Evolutionary conservation across 1,284 basidiomycete species (phyloP).

Genomic region (Trametes polyzona): DNA sequence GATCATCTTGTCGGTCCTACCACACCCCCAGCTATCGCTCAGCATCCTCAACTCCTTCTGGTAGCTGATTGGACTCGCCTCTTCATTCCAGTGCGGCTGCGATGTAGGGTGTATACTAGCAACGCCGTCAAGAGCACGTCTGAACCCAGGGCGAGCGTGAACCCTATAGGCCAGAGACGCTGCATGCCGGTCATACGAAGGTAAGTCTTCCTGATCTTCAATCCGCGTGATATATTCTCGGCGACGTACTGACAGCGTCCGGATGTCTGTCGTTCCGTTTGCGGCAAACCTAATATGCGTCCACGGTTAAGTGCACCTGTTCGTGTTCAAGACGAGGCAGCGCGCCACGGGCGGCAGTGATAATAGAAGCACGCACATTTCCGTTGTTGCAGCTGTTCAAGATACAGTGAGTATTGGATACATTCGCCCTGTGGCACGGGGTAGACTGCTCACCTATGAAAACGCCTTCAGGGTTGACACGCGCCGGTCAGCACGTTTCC

Average conservation of each 20-base stretch:
- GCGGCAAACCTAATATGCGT: no score
- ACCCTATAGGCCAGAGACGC: conserved; percentile 3
- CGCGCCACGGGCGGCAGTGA: no score
- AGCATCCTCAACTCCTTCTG: neutral
- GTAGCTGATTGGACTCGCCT: neutral
- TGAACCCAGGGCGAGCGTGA: neutral
- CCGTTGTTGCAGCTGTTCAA: neutral
- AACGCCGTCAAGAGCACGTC: conserved; percentile 2
- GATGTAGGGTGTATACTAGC: neutral
- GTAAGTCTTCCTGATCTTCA: no score
- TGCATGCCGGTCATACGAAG: neutral
- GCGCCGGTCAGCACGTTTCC: no score
- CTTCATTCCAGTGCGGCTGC: conserved; percentile 10
- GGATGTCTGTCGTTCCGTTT: no score
- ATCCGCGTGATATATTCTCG: no score
- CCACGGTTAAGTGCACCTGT: no score
- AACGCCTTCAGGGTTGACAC: neutral
- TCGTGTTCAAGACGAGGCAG: no score
- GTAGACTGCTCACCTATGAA: neutral
- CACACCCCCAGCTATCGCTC: neutral
- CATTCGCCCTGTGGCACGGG: no score
- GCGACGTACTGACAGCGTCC: no score
- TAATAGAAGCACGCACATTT: neutral
- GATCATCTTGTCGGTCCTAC: conserved; percentile 15
- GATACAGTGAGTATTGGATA: neutral